A percentile compares a stretch with the other conserved stretches of the same genome.
Evolutionary conservation across 1,284 basidiomycete genomes (phyloP).

Genomic region (Marasmius sp.): DNA sequence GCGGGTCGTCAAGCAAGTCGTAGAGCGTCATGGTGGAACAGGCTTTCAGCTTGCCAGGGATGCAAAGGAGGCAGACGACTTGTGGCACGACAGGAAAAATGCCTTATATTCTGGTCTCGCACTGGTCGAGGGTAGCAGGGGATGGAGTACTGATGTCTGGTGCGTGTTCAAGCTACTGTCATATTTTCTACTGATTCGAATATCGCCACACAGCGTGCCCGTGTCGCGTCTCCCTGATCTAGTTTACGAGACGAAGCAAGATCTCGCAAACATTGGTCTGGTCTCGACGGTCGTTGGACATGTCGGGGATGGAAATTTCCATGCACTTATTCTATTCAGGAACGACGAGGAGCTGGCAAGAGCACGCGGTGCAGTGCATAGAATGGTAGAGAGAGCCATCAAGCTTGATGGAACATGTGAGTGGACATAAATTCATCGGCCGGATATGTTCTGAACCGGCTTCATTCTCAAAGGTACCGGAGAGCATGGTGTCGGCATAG

Average conservation of each 20-base stretch:
- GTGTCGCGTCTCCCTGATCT: slow-evolving; percentile 77
- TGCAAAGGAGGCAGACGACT: slow-evolving; percentile 67
- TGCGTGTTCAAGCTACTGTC: slow-evolving; percentile 33
- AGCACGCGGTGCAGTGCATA: slow-evolving; percentile 55
- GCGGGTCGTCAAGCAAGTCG: slow-evolving; percentile 54
- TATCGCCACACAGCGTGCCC: slow-evolving; percentile 59
- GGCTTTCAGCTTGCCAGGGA: slow-evolving; percentile 70
- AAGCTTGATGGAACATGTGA: slow-evolving; percentile 75
- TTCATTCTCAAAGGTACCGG: slow-evolving; percentile 55
- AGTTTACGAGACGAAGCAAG: slow-evolving; percentile 75
- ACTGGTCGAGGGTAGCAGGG: slow-evolving; percentile 59
- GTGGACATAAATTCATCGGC: slow-evolving; percentile 17
- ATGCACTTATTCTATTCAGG: slow-evolving; percentile 60
- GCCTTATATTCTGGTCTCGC: slow-evolving; percentile 74
- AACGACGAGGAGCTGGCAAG: slow-evolving; percentile 57
- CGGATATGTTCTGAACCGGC: not conserved
- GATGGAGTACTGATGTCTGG: slow-evolving; percentile 88
- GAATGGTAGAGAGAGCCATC: slow-evolving; percentile 75
- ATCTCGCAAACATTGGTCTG: slow-evolving; percentile 61
- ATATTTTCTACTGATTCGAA: slow-evolving; percentile 4
- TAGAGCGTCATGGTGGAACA: slow-evolving; percentile 65
- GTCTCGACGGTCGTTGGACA: slow-evolving; percentile 75
- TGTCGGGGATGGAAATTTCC: slow-evolving; percentile 78
- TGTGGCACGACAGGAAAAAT: slow-evolving; percentile 89
- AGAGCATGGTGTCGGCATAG: slow-evolving; percentile 89